A percentile compares a stretch with the other conserved stretches of the same genome.
Evolutionary conservation across 1,284 basidiomycete species (phyloP).

Genomic region (Cryptococcus hybrid): DNA sequence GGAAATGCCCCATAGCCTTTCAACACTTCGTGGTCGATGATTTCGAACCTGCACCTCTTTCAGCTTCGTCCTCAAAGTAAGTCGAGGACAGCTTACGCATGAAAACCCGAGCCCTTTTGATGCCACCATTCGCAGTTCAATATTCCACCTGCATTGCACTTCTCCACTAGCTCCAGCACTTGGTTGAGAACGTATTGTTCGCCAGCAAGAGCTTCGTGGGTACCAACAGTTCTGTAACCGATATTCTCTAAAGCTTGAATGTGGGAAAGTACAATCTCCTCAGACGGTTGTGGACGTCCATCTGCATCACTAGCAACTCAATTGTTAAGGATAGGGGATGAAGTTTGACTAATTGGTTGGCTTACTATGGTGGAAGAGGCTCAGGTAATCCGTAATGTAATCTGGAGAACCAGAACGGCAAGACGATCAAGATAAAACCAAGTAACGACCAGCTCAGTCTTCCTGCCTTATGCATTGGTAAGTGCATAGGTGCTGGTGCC

Average conservation of each 20-base stretch:
- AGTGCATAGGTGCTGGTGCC: background rate
- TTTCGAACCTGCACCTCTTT: constrained; percentile 65
- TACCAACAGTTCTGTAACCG: constrained; percentile 90
- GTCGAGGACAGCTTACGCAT: constrained; percentile 59
- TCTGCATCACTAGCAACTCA: constrained; percentile 19
- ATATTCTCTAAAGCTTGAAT: constrained; percentile 62
- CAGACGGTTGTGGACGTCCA: constrained; percentile 37
- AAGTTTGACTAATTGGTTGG: background rate
- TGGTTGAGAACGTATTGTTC: constrained; percentile 78
- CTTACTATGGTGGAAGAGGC: constrained; percentile 9
- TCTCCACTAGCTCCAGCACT: constrained; percentile 59
- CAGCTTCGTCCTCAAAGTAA: background rate
- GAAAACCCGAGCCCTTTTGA: constrained; percentile 78
- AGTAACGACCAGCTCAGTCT: constrained; percentile 12
- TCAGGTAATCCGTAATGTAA: constrained; percentile 16
- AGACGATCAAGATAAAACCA: constrained; percentile 7
- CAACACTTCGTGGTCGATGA: constrained; percentile 79
- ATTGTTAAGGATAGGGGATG: background rate
- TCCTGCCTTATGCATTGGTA: background rate
- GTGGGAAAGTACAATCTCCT: constrained; percentile 39
- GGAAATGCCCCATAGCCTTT: constrained; percentile 86
- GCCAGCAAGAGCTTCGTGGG: constrained; percentile 78
- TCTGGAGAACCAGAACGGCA: constrained; percentile 11
- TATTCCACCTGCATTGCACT: constrained; percentile 62
- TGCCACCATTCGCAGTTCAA: constrained; percentile 84